A percentile compares a stretch with the other conserved stretches of the same genome.
These are phyloP conservation scores for Schizophyllum amplum DNA, from an alignment of 1,284 basidiomycete species.

Conservation along the genomic window DNA sequence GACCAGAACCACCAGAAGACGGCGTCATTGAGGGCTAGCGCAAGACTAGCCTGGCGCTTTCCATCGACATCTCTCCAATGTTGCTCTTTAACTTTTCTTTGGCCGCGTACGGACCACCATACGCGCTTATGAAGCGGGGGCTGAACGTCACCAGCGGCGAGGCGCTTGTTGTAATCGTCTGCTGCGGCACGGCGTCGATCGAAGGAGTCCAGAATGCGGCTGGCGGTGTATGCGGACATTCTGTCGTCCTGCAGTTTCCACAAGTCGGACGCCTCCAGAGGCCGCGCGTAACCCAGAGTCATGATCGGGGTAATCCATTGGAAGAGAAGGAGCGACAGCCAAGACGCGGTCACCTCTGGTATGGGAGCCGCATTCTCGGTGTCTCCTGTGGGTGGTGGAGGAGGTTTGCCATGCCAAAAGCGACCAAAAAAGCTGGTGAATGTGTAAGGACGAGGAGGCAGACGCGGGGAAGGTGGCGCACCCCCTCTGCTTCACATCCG, in stretches of 20 bases:
- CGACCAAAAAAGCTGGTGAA: not conserved
- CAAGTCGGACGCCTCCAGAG: constrained; percentile 79
- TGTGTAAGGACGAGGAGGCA: not conserved
- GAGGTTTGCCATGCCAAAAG: constrained; percentile 17
- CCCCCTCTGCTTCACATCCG: not conserved
- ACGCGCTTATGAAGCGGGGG: constrained; percentile 41
- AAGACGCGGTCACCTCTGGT: constrained; percentile 38
- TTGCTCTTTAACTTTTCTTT: constrained; percentile 45
- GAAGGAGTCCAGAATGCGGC: constrained; percentile 53
- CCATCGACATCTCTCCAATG: constrained; percentile 61
- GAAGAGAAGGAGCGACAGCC: constrained; percentile 36
- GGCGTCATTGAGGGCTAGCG: constrained; percentile 73
- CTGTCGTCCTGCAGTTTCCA: constrained; percentile 71
- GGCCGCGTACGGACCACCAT: constrained; percentile 56
- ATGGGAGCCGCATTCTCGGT: constrained; percentile 37
- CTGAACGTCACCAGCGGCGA: constrained; percentile 57
- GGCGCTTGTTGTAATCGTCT: constrained; percentile 59
- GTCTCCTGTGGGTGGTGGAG: constrained; percentile 32
- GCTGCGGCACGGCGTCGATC: constrained; percentile 52
- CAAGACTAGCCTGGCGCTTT: constrained; percentile 60
- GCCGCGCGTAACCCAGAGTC: constrained; percentile 62
- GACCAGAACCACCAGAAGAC: constrained; percentile 82
- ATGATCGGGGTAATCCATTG: constrained; percentile 74
- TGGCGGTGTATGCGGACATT: constrained; percentile 30
- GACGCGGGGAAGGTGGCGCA: not conserved